Percentiles rank a stretch among this genome's conserved stretches.
Evolutionary conservation across 164 flowering plant genomes (phyloP).

Genomic region (Piper betle): DNA sequence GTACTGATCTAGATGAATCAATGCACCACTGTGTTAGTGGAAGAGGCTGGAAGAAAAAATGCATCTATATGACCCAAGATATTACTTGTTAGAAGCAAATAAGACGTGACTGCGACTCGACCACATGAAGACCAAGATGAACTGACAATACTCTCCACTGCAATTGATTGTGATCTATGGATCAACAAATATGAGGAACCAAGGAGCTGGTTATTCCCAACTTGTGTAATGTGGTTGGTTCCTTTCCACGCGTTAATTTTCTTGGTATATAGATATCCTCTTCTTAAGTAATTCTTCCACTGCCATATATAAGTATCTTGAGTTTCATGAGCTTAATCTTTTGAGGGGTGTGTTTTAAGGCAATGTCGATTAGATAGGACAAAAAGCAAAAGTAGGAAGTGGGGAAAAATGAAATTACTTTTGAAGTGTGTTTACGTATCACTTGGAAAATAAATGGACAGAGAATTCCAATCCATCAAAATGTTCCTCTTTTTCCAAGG

Average conservation of each 20-base stretch:
- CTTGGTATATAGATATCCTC: too few relatives aligned
- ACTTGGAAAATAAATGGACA: too few relatives aligned
- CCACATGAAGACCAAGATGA: background rate
- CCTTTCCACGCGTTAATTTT: background rate
- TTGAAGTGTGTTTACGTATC: too few relatives aligned
- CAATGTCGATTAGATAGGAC: constrained; percentile 6
- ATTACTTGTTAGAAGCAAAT: background rate
- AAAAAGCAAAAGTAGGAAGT: constrained; percentile 2
- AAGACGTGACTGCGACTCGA: background rate
- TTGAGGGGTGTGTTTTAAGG: too few relatives aligned
- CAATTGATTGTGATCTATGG: background rate
- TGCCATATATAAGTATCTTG: too few relatives aligned
- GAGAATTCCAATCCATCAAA: background rate
- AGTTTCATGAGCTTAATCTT: too few relatives aligned
- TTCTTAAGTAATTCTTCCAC: too few relatives aligned
- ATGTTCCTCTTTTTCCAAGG: background rate
- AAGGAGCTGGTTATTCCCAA: background rate
- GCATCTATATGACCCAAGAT: background rate
- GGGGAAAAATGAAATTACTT: background rate
- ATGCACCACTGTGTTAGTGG: too few relatives aligned
- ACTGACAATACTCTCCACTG: background rate
- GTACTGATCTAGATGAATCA: too few relatives aligned
- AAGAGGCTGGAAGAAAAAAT: too few relatives aligned
- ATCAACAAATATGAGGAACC: background rate
- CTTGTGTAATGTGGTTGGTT: background rate